These are phyloP conservation scores for Thelephora ganbajun DNA, from an alignment of 768 basidiomycete species.

Conservation along the genomic window DNA sequence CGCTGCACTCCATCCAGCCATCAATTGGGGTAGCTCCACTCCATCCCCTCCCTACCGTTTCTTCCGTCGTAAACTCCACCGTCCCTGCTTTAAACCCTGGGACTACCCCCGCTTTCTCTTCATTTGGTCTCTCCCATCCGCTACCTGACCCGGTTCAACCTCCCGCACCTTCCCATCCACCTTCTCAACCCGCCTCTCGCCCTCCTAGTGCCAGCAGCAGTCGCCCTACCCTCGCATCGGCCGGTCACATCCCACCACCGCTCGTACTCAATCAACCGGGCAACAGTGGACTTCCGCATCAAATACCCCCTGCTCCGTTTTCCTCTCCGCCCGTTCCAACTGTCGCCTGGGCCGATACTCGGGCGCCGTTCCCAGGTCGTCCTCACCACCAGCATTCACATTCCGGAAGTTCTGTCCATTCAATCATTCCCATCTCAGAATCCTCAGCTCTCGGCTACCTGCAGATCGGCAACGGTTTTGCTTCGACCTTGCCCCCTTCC, in stretches of 20 bases:
- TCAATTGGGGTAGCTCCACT: slow-evolving; percentile 11
- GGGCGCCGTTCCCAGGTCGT: not conserved
- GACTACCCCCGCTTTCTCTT: slow-evolving; percentile 15
- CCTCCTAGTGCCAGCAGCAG: not conserved
- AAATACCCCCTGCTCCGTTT: not conserved
- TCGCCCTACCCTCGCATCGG: too few relatives aligned
- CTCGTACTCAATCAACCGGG: not conserved
- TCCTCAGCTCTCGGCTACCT: slow-evolving; percentile 8
- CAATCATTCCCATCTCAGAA: slow-evolving; percentile 8
- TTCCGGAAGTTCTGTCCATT: slow-evolving; percentile 3
- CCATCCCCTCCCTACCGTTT: slow-evolving; percentile 13
- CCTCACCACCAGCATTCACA: not conserved
- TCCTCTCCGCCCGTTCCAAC: not conserved
- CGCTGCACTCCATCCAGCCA: slow-evolving; percentile 9
- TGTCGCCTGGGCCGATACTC: not conserved
- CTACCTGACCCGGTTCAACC: slow-evolving; percentile 14
- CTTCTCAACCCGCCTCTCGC: slow-evolving; percentile 3
- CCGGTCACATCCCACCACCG: too few relatives aligned
- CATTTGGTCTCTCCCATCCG: slow-evolving; percentile 14
- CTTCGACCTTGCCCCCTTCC: slow-evolving; percentile 20
- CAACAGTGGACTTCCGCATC: not conserved
- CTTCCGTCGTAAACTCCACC: too few relatives aligned
- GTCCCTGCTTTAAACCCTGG: slow-evolving; percentile 9
- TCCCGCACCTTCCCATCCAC: slow-evolving; percentile 8
- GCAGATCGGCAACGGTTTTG: slow-evolving; percentile 12